phyloP scores from a whole-genome alignment of 192 early-diverging fungal genomes.

The Martensiomyces pterosporus region DNA sequence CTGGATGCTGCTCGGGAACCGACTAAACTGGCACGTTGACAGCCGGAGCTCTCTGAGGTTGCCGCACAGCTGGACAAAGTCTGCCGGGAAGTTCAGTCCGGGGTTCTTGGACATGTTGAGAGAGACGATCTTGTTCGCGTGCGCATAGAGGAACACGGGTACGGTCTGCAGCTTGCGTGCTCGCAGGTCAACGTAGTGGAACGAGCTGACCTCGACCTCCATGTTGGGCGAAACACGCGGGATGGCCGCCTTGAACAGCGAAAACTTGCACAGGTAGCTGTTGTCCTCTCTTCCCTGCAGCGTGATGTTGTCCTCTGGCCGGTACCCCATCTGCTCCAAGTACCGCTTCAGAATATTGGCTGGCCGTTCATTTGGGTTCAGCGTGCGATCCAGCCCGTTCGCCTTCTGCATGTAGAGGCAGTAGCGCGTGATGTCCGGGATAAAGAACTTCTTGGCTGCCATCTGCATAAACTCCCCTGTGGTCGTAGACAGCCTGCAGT shows the following conservation, averaged over 20 bases:
- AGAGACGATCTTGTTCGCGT: constrained; percentile 66
- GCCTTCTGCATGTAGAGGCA: constrained; percentile 47
- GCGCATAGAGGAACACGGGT: constrained; percentile 69
- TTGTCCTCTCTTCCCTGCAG: constrained; percentile 80
- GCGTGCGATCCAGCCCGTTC: constrained; percentile 62
- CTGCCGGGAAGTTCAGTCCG: constrained; percentile 73
- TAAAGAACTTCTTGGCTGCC: constrained; percentile 78
- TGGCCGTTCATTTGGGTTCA: constrained; percentile 67
- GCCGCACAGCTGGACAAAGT: constrained; percentile 74
- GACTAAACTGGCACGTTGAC: constrained; percentile 63
- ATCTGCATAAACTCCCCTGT: constrained; percentile 71
- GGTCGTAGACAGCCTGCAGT: constrained; percentile 62
- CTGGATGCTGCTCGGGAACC: constrained; percentile 64
- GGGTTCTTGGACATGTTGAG: constrained; percentile 83
- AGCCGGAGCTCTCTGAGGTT: constrained; percentile 65
- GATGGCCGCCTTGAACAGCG: constrained; percentile 57
- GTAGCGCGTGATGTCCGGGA: constrained; percentile 61
- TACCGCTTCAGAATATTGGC: constrained; percentile 66
- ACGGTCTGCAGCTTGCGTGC: constrained; percentile 71
- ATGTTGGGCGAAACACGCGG: constrained; percentile 51
- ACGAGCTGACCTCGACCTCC: constrained; percentile 50
- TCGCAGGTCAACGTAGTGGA: constrained; percentile 66
- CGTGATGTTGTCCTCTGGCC: constrained; percentile 69
- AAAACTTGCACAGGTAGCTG: constrained; percentile 79
- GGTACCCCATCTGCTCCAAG: constrained; percentile 78